These are phyloP conservation scores for Eutypella sp. DNA, from an alignment of 2,329 filamentous ascomycete genomes.

Conservation along the genomic window DNA sequence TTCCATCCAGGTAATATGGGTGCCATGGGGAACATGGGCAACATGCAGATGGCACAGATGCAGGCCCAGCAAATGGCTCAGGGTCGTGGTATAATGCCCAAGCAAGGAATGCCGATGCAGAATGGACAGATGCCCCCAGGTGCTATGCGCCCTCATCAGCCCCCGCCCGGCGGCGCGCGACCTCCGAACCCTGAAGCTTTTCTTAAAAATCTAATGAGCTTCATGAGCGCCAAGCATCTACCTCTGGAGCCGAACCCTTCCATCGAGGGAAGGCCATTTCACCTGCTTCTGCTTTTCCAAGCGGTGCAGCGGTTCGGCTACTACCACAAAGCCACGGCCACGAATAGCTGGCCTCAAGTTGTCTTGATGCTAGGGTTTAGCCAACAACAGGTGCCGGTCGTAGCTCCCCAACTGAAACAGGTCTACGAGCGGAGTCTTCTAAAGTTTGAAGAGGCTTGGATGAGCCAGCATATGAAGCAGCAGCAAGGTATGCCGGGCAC, in stretches of 20 bases:
- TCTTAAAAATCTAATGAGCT: slow-evolving; percentile 68
- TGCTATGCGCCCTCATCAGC: slow-evolving; percentile 43
- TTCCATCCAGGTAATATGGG: slow-evolving; percentile 51
- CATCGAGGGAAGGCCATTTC: slow-evolving; percentile 68
- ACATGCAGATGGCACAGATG: slow-evolving; percentile 50
- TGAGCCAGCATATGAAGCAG: slow-evolving; percentile 48
- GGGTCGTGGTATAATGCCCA: slow-evolving; percentile 48
- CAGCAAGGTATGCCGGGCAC: slow-evolving; percentile 37
- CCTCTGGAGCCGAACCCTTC: slow-evolving; percentile 71
- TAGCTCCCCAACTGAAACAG: slow-evolving; percentile 63
- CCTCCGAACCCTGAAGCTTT: slow-evolving; percentile 60
- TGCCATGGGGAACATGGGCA: slow-evolving; percentile 12
- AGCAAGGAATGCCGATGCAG: slow-evolving; percentile 45
- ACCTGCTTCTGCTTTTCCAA: slow-evolving; percentile 72
- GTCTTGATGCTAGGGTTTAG: slow-evolving; percentile 60
- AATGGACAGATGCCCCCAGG: slow-evolving; percentile 53
- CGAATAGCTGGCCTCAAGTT: slow-evolving; percentile 69
- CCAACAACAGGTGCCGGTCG: slow-evolving; percentile 59
- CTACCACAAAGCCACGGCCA: slow-evolving; percentile 65
- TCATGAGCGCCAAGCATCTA: slow-evolving; percentile 70
- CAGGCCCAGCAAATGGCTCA: slow-evolving; percentile 36
- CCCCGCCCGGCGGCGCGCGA: slow-evolving; percentile 34
- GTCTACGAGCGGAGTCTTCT: slow-evolving; percentile 73
- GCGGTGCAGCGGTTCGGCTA: slow-evolving; percentile 72
- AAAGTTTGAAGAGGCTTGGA: slow-evolving; percentile 69